phyloP scores from a whole-genome alignment of 164 flowering plant species.

The Umbilicus rupestris region DNA sequence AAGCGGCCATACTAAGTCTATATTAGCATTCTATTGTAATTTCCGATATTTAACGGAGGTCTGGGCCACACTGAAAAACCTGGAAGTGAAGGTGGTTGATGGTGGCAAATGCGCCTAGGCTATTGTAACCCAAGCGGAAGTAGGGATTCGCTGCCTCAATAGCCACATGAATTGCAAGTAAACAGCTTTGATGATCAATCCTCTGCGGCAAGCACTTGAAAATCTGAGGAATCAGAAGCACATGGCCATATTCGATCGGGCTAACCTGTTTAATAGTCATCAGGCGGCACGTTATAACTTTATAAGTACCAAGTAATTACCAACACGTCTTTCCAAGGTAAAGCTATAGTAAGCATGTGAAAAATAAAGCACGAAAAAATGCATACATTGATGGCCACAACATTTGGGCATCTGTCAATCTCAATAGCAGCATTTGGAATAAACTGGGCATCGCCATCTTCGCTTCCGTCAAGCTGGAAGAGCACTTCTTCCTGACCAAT shows the following conservation, averaged over 20 bases:
- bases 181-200: slow-evolving; percentile 50
- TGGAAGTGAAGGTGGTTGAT: slow-evolving; percentile 62
- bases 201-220: slow-evolving; percentile 53
- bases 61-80: neutral
- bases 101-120: slow-evolving; percentile 71
- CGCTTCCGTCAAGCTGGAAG: slow-evolving; percentile 47
- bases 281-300: neutral
- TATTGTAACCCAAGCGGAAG: slow-evolving; percentile 62
- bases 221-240: slow-evolving; percentile 49
- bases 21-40: no score
- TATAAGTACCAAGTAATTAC: no score
- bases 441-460: slow-evolving; percentile 35
- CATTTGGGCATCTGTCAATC: slow-evolving; percentile 38
- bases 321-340: no score
- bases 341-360: no score
- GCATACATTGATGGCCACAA: slow-evolving; percentile 58
- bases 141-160: slow-evolving; percentile 48
- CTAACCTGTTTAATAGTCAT: slow-evolving; percentile 35
- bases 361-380: neutral
- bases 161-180: slow-evolving; percentile 57
- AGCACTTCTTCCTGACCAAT: slow-evolving; percentile 71
- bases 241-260: slow-evolving; percentile 69
- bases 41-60: neutral
- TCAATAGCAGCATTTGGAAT: slow-evolving; percentile 43
- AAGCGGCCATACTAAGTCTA: neutral